Conservation (phyloP, 148 eudicot genomes). For the Salicornia ramosissima region DNA sequence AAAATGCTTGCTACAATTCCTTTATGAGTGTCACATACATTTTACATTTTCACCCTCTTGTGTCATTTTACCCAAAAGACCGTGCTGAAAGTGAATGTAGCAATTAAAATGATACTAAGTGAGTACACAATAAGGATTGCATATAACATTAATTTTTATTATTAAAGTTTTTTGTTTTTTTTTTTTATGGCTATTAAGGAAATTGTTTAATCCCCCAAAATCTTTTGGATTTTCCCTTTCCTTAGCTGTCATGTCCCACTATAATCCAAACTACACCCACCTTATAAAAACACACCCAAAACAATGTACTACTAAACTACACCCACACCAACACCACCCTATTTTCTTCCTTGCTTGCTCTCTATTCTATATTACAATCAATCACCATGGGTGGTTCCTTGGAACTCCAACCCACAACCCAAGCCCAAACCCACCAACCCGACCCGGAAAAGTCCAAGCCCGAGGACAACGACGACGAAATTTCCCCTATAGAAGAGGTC, state of each 20-base stretch:
- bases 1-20: too few species aligned
- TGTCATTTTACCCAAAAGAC: too few species aligned
- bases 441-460: conserved; percentile 32
- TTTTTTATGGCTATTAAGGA: too few species aligned
- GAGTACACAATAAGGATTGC: too few species aligned
- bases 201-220: not conserved
- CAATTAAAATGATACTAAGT: too few species aligned
- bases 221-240: conserved; percentile 3
- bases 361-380: not conserved
- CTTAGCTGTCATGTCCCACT: conserved; percentile 23
- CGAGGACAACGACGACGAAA: conserved; percentile 39
- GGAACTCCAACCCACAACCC: conserved; percentile 16
- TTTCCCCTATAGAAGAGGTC: conserved; percentile 87
- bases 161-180: too few species aligned
- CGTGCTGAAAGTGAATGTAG: too few species aligned
- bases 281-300: conserved; percentile 3
- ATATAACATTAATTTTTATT: too few species aligned
- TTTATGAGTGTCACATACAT: too few species aligned
- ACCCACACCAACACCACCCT: not conserved
- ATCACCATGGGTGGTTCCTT: conserved; percentile 25
- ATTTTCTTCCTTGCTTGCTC: not conserved
- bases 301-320: not conserved
- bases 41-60: too few species aligned
- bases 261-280: not conserved
- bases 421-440: conserved; percentile 18